These are phyloP conservation scores for Hansenula lynferdii DNA, from an alignment of 1,139 yeast genomes.

Conservation along the genomic window DNA sequence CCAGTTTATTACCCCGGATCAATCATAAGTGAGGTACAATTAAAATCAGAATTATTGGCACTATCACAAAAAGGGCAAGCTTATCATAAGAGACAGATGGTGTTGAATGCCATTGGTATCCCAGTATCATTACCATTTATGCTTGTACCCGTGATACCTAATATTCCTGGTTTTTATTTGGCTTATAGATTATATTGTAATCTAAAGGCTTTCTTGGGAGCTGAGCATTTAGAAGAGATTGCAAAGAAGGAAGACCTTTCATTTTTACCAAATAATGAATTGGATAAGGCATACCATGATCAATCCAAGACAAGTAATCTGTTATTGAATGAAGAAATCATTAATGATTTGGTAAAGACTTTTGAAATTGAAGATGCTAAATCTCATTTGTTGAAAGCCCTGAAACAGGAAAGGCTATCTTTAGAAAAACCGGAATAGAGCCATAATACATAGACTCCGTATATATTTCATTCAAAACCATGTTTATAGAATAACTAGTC, in stretches of 20 bases:
- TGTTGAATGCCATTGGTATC: constrained; percentile 52
- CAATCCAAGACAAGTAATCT: constrained; percentile 21
- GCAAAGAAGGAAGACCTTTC: constrained; percentile 36
- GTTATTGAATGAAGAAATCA: constrained; percentile 27
- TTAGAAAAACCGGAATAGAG: constrained; percentile 10
- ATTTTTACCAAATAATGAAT: constrained; percentile 14
- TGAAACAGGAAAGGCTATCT: constrained; percentile 41
- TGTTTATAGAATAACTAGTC: no score
- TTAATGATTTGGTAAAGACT: constrained; percentile 26
- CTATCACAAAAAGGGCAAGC: constrained; percentile 32
- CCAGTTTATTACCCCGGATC: constrained; percentile 26
- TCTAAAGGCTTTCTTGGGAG: constrained; percentile 73
- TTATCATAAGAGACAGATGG: constrained; percentile 39
- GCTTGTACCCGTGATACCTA: constrained; percentile 82
- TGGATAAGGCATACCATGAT: constrained; percentile 20
- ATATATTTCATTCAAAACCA: no score
- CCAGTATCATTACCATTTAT: constrained; percentile 83
- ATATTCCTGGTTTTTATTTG: constrained; percentile 90
- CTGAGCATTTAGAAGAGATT: constrained; percentile 41
- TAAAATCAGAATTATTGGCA: constrained; percentile 21
- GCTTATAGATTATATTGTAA: constrained; percentile 83
- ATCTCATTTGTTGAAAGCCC: constrained; percentile 39
- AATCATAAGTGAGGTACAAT: constrained; percentile 17
- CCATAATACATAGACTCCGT: no score
- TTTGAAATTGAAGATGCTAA: constrained; percentile 33